Evolutionary conservation across 139 green algal genomes (phyloP).

Genomic region (Chlamydomonas sphaeroides): DNA sequence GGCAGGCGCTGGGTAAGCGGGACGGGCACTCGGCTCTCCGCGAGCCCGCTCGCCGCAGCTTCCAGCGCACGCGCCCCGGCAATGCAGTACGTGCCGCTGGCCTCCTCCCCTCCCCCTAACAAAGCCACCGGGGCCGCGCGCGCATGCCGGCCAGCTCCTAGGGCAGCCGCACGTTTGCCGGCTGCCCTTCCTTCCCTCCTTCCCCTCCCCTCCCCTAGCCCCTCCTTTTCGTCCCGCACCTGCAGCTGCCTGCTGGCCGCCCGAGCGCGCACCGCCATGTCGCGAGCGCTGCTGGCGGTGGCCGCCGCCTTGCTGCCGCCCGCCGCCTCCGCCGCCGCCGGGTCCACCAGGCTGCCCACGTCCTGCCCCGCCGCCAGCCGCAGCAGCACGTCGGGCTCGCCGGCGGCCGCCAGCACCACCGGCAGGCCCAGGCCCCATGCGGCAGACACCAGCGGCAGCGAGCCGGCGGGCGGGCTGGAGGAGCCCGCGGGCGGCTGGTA

Average conservation of each 20-base stretch:
- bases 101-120: too few species aligned
- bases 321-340: constrained; percentile 20
- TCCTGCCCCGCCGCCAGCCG: constrained; percentile 28
- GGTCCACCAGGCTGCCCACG: constrained; percentile 46
- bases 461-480: not conserved
- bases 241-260: constrained; percentile 84
- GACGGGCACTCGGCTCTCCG: too few species aligned
- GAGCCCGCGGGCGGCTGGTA: constrained; percentile 7
- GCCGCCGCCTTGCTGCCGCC: constrained; percentile 7
- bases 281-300: constrained; percentile 18
- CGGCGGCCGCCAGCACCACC: constrained; percentile 7
- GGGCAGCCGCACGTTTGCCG: too few species aligned
- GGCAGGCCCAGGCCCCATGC: not conserved
- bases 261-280: constrained; percentile 69
- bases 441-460: not conserved
- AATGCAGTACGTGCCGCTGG: too few species aligned
- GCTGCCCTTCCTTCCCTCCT: too few species aligned
- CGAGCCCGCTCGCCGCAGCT: too few species aligned
- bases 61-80: too few species aligned
- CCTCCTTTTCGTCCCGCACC: not conserved
- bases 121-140: too few species aligned
- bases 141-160: too few species aligned
- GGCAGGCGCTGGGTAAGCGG: too few species aligned
- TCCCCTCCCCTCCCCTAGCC: not conserved
- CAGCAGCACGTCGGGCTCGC: constrained; percentile 23